These are phyloP conservation scores for Lathyrus aphaca DNA, from an alignment of 306 rosid species.

Conservation along the genomic window DNA sequence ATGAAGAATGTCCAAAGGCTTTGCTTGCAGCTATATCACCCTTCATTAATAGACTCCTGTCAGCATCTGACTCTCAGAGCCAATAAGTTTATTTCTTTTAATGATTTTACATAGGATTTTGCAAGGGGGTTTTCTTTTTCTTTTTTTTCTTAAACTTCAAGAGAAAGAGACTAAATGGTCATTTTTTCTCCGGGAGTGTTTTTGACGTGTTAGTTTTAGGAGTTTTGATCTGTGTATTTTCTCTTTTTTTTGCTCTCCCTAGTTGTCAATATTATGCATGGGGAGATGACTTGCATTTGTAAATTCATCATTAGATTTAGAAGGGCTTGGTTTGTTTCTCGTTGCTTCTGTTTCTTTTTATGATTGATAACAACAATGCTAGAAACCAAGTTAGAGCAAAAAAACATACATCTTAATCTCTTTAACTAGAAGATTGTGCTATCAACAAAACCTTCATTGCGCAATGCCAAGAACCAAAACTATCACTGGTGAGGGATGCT, in stretches of 20 bases:
- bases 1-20: conserved; percentile 96
- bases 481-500: too few relatives aligned
- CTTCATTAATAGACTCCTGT: conserved; percentile 65
- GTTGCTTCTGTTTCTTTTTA: background rate
- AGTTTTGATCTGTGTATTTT: conserved; percentile 48
- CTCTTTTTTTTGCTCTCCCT: background rate
- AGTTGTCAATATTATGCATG: conserved; percentile 20
- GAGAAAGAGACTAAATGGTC: conserved; percentile 47
- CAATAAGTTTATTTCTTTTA: conserved; percentile 44
- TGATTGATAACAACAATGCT: background rate
- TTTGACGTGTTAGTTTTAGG: conserved; percentile 58
- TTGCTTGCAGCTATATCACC: conserved; percentile 83
- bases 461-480: too few relatives aligned
- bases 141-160: conserved; percentile 35
- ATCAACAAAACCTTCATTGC: too few relatives aligned
- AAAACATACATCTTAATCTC: too few relatives aligned
- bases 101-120: conserved; percentile 46
- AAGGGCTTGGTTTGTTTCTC: conserved; percentile 22
- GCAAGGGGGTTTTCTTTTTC: conserved; percentile 23
- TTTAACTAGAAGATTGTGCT: too few relatives aligned
- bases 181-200: conserved; percentile 56
- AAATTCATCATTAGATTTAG: conserved; percentile 38
- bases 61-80: conserved; percentile 51
- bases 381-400: background rate
- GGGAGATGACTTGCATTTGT: conserved; percentile 39